Conservation (phyloP, 2,329 filamentous ascomycete genomes). For the Plenodomus lindquistii region DNA sequence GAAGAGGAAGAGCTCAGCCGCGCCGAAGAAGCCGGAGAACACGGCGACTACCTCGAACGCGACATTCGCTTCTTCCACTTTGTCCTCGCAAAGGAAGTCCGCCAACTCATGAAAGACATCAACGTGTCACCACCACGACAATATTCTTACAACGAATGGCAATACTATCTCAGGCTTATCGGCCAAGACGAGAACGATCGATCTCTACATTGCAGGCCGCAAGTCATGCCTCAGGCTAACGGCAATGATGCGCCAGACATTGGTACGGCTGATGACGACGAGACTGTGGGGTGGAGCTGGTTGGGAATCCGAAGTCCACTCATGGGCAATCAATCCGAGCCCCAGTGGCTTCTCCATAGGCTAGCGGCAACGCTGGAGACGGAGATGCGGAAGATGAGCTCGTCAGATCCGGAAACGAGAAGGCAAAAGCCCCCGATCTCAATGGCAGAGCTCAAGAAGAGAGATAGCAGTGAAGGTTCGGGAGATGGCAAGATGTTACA, state of each 20-base stretch:
- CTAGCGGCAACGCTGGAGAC: constrained; percentile 60
- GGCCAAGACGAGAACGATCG: constrained; percentile 48
- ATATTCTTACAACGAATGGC: constrained; percentile 47
- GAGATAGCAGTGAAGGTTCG: constrained; percentile 1
- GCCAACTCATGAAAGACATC: constrained; percentile 49
- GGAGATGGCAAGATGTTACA: constrained; percentile 11
- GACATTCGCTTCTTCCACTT: constrained; percentile 59
- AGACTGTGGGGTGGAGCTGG: constrained; percentile 73
- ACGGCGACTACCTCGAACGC: constrained; percentile 49
- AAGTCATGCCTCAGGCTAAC: constrained; percentile 20
- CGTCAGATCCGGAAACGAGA: constrained; percentile 12
- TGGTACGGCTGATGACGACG: constrained; percentile 35
- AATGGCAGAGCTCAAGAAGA: constrained; percentile 29
- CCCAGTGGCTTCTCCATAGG: constrained; percentile 73
- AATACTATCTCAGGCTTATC: constrained; percentile 43
- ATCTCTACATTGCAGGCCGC: constrained; percentile 40
- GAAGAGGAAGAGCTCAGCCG: constrained; percentile 48
- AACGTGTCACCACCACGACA: constrained; percentile 44
- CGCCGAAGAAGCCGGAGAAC: constrained; percentile 47
- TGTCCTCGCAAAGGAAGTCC: constrained; percentile 51
- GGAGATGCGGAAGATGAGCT: constrained; percentile 39
- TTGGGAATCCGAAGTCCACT: constrained; percentile 70
- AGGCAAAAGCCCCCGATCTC: constrained; percentile 39
- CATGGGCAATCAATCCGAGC: constrained; percentile 69
- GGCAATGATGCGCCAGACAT: constrained; percentile 31